Evolutionary conservation across 2,329 filamentous ascomycete species (phyloP).

Genomic region (Aspergillus sergii): DNA sequence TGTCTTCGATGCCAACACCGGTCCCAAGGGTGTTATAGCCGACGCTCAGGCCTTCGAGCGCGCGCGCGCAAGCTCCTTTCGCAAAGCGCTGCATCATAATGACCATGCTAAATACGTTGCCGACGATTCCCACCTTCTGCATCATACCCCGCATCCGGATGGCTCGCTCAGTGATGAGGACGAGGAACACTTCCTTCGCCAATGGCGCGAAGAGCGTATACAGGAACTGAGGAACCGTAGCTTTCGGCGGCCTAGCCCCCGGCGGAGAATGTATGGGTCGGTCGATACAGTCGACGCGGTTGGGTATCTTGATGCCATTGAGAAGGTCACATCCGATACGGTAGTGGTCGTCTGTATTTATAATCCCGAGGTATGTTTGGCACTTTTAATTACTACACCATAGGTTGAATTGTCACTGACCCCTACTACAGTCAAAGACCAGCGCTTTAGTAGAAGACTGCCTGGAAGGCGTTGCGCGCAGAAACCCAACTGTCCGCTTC

Average conservation of each 20-base stretch:
- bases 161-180: slow-evolving; percentile 57
- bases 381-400: background rate
- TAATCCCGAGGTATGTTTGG: slow-evolving; percentile 72
- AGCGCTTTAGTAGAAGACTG: slow-evolving; percentile 78
- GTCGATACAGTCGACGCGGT: slow-evolving; percentile 84
- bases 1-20: slow-evolving; percentile 52
- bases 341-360: slow-evolving; percentile 93
- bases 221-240: slow-evolving; percentile 72
- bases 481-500: slow-evolving; percentile 75
- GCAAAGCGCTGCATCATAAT: slow-evolving; percentile 44
- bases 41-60: slow-evolving; percentile 54
- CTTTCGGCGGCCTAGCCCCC: slow-evolving; percentile 73
- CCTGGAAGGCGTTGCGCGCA: slow-evolving; percentile 71
- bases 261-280: slow-evolving; percentile 74
- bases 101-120: slow-evolving; percentile 30
- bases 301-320: slow-evolving; percentile 94
- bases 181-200: slow-evolving; percentile 78
- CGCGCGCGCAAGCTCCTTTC: slow-evolving; percentile 51
- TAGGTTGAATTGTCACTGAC: slow-evolving; percentile 5
- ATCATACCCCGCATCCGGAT: slow-evolving; percentile 26
- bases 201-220: slow-evolving; percentile 81
- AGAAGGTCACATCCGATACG: slow-evolving; percentile 79
- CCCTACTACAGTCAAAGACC: slow-evolving; percentile 67
- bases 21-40: slow-evolving; percentile 55
- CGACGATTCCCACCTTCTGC: slow-evolving; percentile 26